These are phyloP conservation scores for Pseudogymnoascus pannorum DNA, from an alignment of 2,329 filamentous ascomycete species.

Conservation along the genomic window DNA sequence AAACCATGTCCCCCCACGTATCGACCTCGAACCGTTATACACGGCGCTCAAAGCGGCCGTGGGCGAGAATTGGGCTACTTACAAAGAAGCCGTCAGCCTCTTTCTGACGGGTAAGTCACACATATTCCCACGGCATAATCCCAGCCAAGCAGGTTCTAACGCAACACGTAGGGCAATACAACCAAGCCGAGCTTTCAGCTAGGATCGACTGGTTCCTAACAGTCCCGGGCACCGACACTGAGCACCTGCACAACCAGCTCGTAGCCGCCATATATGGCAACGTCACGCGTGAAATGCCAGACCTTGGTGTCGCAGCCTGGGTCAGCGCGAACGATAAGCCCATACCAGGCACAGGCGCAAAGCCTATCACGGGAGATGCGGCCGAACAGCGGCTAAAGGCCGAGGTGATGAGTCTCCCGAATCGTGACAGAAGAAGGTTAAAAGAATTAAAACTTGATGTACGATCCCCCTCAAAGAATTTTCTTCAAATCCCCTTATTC, in stretches of 20 bases:
- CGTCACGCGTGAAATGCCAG: slow-evolving; percentile 62
- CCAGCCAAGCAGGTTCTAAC: slow-evolving; percentile 24
- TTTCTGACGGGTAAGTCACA: slow-evolving; percentile 51
- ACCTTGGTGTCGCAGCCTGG: slow-evolving; percentile 61
- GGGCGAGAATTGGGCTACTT: slow-evolving; percentile 56
- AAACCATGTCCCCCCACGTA: slow-evolving; percentile 57
- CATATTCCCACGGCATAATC: slow-evolving; percentile 15
- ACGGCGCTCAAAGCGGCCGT: slow-evolving; percentile 53
- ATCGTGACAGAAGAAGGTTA: slow-evolving; percentile 56
- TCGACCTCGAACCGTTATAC: slow-evolving; percentile 61
- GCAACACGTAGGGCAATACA: slow-evolving; percentile 47
- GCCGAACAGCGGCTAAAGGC: slow-evolving; percentile 58
- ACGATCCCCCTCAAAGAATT: slow-evolving; percentile 23
- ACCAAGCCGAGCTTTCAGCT: slow-evolving; percentile 53
- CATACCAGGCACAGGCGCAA: slow-evolving; percentile 46
- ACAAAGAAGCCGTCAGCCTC: slow-evolving; percentile 56
- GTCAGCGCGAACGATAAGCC: slow-evolving; percentile 66
- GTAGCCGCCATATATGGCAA: slow-evolving; percentile 61
- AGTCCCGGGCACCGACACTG: slow-evolving; percentile 45
- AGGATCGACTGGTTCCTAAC: slow-evolving; percentile 53
- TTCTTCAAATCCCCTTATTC: neutral
- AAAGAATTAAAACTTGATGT: slow-evolving; percentile 58
- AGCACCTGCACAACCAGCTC: slow-evolving; percentile 62
- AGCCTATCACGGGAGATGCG: slow-evolving; percentile 58
- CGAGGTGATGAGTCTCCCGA: slow-evolving; percentile 65